phyloP scores from a whole-genome alignment of 306 rosid genomes.

The Castanospermum australe region DNA sequence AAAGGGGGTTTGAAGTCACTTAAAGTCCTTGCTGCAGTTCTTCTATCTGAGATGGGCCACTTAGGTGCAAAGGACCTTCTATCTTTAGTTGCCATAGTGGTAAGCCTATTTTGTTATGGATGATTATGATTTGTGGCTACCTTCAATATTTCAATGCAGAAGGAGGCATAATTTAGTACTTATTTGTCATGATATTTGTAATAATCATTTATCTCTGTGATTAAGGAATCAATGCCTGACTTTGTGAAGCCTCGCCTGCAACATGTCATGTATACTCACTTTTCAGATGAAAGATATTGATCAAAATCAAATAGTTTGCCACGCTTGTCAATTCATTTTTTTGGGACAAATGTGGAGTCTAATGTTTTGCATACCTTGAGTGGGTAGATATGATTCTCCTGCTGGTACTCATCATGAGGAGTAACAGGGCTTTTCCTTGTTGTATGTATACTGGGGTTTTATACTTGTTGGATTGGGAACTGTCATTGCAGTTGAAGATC shows the following conservation, averaged over 20 bases:
- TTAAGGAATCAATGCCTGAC: not conserved
- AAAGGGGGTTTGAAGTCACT: slow-evolving; percentile 80
- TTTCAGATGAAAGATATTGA: not conserved
- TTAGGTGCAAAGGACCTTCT: slow-evolving; percentile 72
- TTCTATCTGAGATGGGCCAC: slow-evolving; percentile 76
- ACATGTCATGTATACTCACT: not conserved
- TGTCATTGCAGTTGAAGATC: not conserved
- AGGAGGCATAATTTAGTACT: not conserved
- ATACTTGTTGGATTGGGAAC: slow-evolving; percentile 14
- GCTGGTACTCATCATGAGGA: slow-evolving; percentile 3
- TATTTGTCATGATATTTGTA: slow-evolving; percentile 9
- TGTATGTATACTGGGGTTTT: not conserved
- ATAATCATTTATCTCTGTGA: not conserved
- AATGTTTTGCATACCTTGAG: not conserved
- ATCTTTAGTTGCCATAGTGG: slow-evolving; percentile 73
- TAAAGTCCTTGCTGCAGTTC: slow-evolving; percentile 76
- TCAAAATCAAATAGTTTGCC: slow-evolving; percentile 7
- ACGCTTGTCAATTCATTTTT: not conserved
- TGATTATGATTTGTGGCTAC: slow-evolving; percentile 18
- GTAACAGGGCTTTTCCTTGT: not conserved
- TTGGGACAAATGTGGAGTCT: not conserved
- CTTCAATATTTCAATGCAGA: not conserved
- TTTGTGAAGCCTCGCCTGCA: not conserved
- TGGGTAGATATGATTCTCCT: slow-evolving; percentile 12
- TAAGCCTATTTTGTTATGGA: slow-evolving; percentile 39